Evolutionary conservation across 2,329 filamentous ascomycete genomes (phyloP).

Genomic region (Zasmidium angulare): DNA sequence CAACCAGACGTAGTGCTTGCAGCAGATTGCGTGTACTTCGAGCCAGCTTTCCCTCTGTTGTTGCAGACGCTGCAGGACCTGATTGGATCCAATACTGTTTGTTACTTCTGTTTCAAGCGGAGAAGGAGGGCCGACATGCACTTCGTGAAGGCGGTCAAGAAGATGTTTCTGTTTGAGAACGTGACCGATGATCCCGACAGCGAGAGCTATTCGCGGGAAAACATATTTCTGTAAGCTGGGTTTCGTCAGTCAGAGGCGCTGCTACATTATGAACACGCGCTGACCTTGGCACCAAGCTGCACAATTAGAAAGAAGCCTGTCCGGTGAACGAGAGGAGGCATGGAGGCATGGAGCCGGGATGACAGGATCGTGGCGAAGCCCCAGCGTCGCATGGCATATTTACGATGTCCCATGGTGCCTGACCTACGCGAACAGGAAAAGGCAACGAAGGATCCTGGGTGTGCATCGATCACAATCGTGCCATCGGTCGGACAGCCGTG

Average conservation of each 20-base stretch:
- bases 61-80: constrained; percentile 74
- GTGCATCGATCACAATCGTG: neutral
- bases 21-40: constrained; percentile 95
- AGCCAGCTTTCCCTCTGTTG: constrained; percentile 88
- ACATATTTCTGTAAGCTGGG: constrained; percentile 49
- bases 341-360: neutral
- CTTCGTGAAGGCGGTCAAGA: constrained; percentile 50
- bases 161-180: constrained; percentile 28
- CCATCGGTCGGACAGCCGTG: neutral
- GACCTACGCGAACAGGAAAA: neutral
- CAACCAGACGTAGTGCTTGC: constrained; percentile 76
- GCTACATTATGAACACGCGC: neutral
- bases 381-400: neutral
- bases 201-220: constrained; percentile 47
- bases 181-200: constrained; percentile 51
- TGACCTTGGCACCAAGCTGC: constrained; percentile 5
- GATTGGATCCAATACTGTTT: constrained; percentile 63
- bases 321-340: constrained; percentile 12
- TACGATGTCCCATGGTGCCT: neutral
- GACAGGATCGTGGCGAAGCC: neutral
- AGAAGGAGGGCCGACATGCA: constrained; percentile 67
- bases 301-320: constrained; percentile 24
- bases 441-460: neutral
- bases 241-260: neutral
- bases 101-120: constrained; percentile 94